These are phyloP conservation scores for Lactarius evosmus DNA, from an alignment of 768 basidiomycete genomes.

Conservation along the genomic window DNA sequence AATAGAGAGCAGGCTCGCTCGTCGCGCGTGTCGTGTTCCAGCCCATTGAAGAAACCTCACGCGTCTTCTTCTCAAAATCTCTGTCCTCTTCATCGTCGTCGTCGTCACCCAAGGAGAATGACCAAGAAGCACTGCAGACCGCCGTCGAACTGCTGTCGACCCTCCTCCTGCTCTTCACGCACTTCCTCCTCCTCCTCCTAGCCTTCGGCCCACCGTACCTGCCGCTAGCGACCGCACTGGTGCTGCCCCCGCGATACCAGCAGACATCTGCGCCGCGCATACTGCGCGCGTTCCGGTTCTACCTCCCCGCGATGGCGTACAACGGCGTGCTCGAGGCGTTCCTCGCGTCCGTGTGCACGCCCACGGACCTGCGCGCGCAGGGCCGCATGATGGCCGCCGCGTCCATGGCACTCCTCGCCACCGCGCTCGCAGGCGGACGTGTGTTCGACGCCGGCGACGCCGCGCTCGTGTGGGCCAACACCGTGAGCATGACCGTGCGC, in stretches of 20 bases:
- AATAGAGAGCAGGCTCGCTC: constrained; percentile 67
- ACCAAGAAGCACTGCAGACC: constrained; percentile 27
- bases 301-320: constrained; percentile 83
- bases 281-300: constrained; percentile 77
- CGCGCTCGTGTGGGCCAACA: constrained; percentile 74
- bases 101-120: background rate
- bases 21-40: constrained; percentile 92
- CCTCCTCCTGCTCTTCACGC: constrained; percentile 55
- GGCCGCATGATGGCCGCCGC: constrained; percentile 82
- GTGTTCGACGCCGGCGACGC: constrained; percentile 54
- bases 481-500: constrained; percentile 58
- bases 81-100: too few species aligned
- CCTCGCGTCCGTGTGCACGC: constrained; percentile 70
- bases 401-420: too few species aligned
- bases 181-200: constrained; percentile 71
- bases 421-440: constrained; percentile 44
- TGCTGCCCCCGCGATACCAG: constrained; percentile 69
- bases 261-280: constrained; percentile 77
- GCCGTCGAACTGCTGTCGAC: constrained; percentile 50
- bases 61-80: constrained; percentile 81
- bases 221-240: constrained; percentile 58
- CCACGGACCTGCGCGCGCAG: constrained; percentile 64
- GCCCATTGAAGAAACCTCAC: constrained; percentile 89
- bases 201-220: constrained; percentile 77
- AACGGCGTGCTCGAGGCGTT: constrained; percentile 94